Conservation (phyloP, 2,329 filamentous ascomycete species). For the Colletotrichum tropicicola region DNA sequence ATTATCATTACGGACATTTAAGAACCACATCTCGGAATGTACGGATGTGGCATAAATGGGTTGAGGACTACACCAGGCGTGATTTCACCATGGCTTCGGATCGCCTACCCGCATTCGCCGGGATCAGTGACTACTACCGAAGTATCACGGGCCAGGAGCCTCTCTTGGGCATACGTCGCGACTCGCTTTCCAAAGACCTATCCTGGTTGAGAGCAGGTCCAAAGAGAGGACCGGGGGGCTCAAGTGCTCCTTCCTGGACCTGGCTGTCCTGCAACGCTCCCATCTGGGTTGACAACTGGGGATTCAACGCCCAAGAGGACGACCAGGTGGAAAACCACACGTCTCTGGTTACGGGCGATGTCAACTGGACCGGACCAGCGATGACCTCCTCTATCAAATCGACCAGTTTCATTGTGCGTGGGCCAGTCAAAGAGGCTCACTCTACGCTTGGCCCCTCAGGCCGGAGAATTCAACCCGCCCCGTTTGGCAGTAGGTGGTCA, state of each 20-base stretch:
- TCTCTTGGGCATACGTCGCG: neutral
- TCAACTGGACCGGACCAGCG: neutral
- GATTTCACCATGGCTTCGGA: neutral
- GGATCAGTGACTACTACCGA: neutral
- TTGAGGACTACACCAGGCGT: neutral
- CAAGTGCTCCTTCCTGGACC: neutral
- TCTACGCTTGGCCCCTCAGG: neutral
- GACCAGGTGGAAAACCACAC: neutral
- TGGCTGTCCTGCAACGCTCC: slow-evolving; percentile 11
- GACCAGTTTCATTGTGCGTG: neutral
- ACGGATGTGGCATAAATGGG: neutral
- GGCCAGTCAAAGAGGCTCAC: neutral
- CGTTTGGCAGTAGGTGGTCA: neutral
- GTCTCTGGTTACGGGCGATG: too few relatives aligned
- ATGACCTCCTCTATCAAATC: neutral
- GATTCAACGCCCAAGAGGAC: too few relatives aligned
- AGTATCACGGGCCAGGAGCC: neutral
- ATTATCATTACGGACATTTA: neutral
- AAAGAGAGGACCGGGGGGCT: neutral
- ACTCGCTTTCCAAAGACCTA: neutral
- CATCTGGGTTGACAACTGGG: neutral
- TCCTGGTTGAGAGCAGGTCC: neutral
- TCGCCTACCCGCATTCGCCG: neutral
- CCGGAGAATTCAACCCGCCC: neutral
- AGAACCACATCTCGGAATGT: neutral